These are phyloP conservation scores for Psilocybe sp. DNA, from an alignment of 768 basidiomycete species.

Conservation along the genomic window DNA sequence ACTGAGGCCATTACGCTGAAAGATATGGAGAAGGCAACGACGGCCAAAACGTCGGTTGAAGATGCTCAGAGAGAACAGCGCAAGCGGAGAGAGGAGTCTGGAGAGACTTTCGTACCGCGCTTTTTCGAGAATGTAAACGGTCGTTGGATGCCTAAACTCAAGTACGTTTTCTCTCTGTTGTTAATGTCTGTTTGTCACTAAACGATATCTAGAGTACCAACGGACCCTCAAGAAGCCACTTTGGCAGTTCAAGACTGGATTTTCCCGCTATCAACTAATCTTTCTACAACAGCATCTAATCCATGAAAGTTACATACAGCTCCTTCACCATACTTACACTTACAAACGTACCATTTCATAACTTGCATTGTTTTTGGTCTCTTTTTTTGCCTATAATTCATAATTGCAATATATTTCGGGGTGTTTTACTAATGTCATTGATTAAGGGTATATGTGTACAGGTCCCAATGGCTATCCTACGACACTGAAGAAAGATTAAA, in stretches of 20 bases:
- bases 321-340: not conserved
- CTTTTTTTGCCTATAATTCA: conserved; percentile 12
- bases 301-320: conserved; percentile 3
- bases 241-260: conserved; percentile 77
- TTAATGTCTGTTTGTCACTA: conserved; percentile 6
- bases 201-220: conserved; percentile 54
- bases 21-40: conserved; percentile 94
- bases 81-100: conserved; percentile 69
- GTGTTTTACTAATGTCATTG: conserved; percentile 21
- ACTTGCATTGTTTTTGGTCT: conserved; percentile 3
- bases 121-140: conserved; percentile 80
- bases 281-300: conserved; percentile 4
- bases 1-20: conserved; percentile 82
- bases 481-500: not conserved
- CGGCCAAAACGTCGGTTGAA: conserved; percentile 87
- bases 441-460: conserved; percentile 26
- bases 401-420: conserved; percentile 28
- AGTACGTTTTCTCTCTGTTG: conserved; percentile 42
- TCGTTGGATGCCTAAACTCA: conserved; percentile 79
- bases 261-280: conserved; percentile 37
- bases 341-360: conserved; percentile 1
- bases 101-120: conserved; percentile 64
- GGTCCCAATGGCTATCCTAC: conserved; percentile 1
- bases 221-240: conserved; percentile 64
- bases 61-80: conserved; percentile 86